Evolutionary conservation across 1,139 yeast species (phyloP), one percentile per base, ranked within the genome.

Genomic region (Candida sojae): DNA sequence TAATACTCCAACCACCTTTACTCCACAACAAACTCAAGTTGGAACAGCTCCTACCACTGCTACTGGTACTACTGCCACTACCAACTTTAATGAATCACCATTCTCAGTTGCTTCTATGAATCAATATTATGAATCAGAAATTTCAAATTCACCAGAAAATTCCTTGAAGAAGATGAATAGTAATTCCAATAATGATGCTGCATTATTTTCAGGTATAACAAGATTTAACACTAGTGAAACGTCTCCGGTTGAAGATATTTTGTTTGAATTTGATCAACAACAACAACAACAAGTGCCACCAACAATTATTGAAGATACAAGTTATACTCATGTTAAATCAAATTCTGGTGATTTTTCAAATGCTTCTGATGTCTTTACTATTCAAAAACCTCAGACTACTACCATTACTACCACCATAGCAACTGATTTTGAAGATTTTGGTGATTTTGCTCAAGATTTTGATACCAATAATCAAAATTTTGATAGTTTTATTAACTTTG

Each of bases 41-140:
- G 30, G 31, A 17, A 10, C 26, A 38, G 28, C 39, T 10, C 30
- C 41, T 33, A 39, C 13, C 33, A 28, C 26, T 26, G 41, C 29
- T 35, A 36, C 2, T 35, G 42, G 31, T 31, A 30, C 10, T 8
- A 29, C 48, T 11, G 26, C 11, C 12, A 43, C 39, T n/a, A 40
- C 42, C 21, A 44, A 40, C 30, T 17, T 43, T 29, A 50, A 51
- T 30, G 50, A 41, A 23, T 50, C 53, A 11, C 54, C 54, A 28
- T 52, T 49, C 37, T 48, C 52, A 12, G 37, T 45, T 11, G 46
- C 37, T 26, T 48, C 51, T 6, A 40, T 25, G 10, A 34, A 26
- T 28, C 53, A 47, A 33, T 45, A 43, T 25, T 52, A 50, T 17
- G 52, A 43, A 12, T 47, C 52, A 4, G 54, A 50, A 36, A 49